Conservation (phyloP, 192 early-diverging fungal species). For the Glomus cerebriforme region DNA sequence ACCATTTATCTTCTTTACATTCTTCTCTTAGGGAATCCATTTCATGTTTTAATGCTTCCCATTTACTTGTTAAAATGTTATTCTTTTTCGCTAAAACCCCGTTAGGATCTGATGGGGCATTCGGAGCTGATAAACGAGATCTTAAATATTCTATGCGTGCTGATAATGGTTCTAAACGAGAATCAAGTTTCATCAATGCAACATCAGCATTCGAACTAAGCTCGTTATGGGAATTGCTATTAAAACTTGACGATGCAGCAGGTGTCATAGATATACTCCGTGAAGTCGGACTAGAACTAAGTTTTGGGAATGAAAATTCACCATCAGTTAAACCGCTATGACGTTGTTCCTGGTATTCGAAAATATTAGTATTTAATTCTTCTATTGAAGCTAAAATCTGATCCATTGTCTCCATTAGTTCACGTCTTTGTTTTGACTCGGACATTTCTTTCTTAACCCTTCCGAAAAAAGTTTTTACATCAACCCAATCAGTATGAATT, state of each 20-base stretch:
- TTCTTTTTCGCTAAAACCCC: constrained; percentile 40
- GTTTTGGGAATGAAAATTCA: constrained; percentile 6
- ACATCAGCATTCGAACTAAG: constrained; percentile 19
- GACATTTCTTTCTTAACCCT: constrained; percentile 53
- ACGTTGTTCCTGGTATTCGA: constrained; percentile 47
- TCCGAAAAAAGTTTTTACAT: constrained; percentile 54
- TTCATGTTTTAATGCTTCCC: constrained; percentile 56
- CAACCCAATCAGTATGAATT: constrained; percentile 58
- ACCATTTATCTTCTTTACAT: constrained; percentile 61
- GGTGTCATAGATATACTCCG: neutral
- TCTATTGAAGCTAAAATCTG: constrained; percentile 47
- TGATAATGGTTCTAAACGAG: constrained; percentile 53
- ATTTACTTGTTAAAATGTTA: constrained; percentile 37
- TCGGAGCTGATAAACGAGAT: constrained; percentile 35
- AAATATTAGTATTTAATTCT: constrained; percentile 45
- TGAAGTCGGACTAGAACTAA: constrained; percentile 12
- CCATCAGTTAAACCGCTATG: constrained; percentile 27
- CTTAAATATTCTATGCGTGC: constrained; percentile 50
- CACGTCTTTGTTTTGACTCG: constrained; percentile 40
- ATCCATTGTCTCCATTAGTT: constrained; percentile 42
- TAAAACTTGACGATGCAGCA: neutral
- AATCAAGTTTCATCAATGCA: constrained; percentile 47
- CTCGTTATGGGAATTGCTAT: neutral
- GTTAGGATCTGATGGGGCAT: constrained; percentile 36
- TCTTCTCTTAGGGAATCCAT: constrained; percentile 60